phyloP scores from a whole-genome alignment of 352 stramenopile genomes.

The Aphanomyces astaci region DNA sequence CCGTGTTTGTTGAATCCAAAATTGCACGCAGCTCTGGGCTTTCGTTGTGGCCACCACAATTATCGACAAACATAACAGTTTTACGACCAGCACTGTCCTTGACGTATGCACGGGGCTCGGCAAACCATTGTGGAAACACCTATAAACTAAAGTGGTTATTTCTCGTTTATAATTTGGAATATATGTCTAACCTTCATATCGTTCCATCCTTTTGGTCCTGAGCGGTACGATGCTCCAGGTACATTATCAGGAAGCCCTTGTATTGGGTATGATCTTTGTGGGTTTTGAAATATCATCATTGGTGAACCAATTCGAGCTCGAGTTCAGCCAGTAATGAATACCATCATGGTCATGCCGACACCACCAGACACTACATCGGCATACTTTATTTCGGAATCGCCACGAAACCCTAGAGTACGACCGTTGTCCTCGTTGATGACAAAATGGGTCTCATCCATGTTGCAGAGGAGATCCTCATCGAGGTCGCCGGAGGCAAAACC shows the following conservation, averaged over 20 bases:
- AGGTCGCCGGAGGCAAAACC: conserved; percentile 24
- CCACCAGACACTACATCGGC: conserved; percentile 26
- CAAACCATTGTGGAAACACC: neutral
- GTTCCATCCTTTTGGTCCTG: conserved; percentile 28
- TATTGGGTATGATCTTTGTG: conserved; percentile 25
- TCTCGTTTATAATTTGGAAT: conserved; percentile 27
- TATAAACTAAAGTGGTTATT: too few relatives aligned
- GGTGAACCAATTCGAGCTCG: conserved; percentile 22
- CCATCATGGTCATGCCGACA: conserved; percentile 32
- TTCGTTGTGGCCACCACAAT: conserved; percentile 23
- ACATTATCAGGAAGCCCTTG: conserved; percentile 22
- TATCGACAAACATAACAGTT: conserved; percentile 28
- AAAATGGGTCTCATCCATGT: conserved; percentile 32
- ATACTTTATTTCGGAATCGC: conserved; percentile 28
- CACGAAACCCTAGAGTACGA: conserved; percentile 24
- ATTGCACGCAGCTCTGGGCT: conserved; percentile 13
- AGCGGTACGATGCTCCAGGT: conserved; percentile 26
- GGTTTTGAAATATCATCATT: conserved; percentile 34
- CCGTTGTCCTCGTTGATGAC: conserved; percentile 26
- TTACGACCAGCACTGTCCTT: neutral
- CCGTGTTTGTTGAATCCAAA: conserved; percentile 8
- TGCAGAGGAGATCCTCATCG: conserved; percentile 26
- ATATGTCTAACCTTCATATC: conserved; percentile 18
- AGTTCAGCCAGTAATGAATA: conserved; percentile 23
- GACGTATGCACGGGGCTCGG: neutral